Evolutionary conservation across 345 rosid species (phyloP).

Genomic region (Rhodamnia argentea): DNA sequence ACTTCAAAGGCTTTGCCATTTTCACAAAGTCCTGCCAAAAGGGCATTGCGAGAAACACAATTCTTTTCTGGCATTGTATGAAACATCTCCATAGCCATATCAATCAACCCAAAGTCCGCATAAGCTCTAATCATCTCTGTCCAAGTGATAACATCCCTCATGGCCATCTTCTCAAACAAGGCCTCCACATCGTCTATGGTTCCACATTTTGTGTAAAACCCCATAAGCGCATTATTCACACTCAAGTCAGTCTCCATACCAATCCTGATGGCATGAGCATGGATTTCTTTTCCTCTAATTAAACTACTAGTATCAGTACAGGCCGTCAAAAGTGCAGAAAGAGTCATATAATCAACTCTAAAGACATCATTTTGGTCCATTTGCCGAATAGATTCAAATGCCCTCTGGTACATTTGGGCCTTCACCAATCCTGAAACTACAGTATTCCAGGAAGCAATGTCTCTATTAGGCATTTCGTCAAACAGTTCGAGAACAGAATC

Average conservation of each 20-base stretch:
- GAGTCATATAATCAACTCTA: slow-evolving; percentile 42
- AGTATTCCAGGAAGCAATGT: slow-evolving; percentile 66
- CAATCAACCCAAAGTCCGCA: slow-evolving; percentile 57
- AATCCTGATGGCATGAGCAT: slow-evolving; percentile 45
- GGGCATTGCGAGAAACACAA: slow-evolving; percentile 45
- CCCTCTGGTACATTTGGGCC: slow-evolving; percentile 21
- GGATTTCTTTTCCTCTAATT: slow-evolving; percentile 51
- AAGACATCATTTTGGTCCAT: slow-evolving; percentile 23
- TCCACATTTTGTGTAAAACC: slow-evolving; percentile 48
- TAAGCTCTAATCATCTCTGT: slow-evolving; percentile 59
- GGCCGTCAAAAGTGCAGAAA: slow-evolving; percentile 54
- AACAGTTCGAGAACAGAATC: slow-evolving; percentile 39
- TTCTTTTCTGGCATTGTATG: slow-evolving; percentile 56
- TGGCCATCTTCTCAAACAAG: slow-evolving; percentile 39
- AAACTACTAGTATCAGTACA: slow-evolving; percentile 30
- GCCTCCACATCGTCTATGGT: slow-evolving; percentile 27
- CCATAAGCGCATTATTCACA: slow-evolving; percentile 54
- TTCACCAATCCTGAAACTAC: slow-evolving; percentile 52
- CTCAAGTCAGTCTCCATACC: slow-evolving; percentile 51
- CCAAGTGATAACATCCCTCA: slow-evolving; percentile 51
- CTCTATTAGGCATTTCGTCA: slow-evolving; percentile 58
- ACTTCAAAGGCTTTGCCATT: slow-evolving; percentile 45
- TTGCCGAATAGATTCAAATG: slow-evolving; percentile 32
- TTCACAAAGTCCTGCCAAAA: slow-evolving; percentile 59
- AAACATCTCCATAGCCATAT: slow-evolving; percentile 48